phyloP scores from a whole-genome alignment of 257 asterid species.

The Leonotis leonurus region DNA sequence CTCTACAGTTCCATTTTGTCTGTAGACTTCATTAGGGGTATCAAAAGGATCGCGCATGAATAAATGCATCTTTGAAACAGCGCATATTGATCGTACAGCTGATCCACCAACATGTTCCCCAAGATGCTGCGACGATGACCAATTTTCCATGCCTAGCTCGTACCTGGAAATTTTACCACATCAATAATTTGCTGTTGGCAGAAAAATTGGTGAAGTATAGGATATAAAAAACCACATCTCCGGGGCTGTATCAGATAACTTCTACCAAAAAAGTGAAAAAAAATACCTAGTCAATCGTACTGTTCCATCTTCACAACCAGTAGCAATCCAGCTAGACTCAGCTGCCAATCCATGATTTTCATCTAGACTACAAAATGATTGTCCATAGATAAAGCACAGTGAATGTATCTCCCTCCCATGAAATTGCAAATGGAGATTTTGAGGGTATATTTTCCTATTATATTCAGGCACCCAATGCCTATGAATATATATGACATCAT shows the following conservation, averaged over 20 bases:
- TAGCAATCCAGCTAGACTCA: slow-evolving; percentile 64
- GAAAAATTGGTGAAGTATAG: neutral
- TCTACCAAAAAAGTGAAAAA: slow-evolving; percentile 7
- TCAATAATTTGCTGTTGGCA: slow-evolving; percentile 1
- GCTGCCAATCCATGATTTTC: slow-evolving; percentile 27
- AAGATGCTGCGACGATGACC: slow-evolving; percentile 75
- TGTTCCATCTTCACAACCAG: slow-evolving; percentile 98
- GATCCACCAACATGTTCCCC: slow-evolving; percentile 99
- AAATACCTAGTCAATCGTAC: slow-evolving; percentile 84
- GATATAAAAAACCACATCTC: neutral
- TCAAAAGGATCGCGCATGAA: slow-evolving; percentile 31
- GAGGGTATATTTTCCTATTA: slow-evolving; percentile 63
- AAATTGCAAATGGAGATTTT: slow-evolving; percentile 79
- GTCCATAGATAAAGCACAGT: slow-evolving; percentile 51
- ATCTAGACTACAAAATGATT: slow-evolving; percentile 29
- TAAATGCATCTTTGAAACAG: slow-evolving; percentile 51
- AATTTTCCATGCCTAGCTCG: slow-evolving; percentile 46
- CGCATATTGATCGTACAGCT: slow-evolving; percentile 81
- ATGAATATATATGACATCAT: slow-evolving; percentile 65
- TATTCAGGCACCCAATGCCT: slow-evolving; percentile 54
- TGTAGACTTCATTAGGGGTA: slow-evolving; percentile 21
- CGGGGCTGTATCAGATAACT: neutral
- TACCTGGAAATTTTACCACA: slow-evolving; percentile 48
- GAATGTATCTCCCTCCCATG: slow-evolving; percentile 97
- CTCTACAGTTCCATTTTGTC: slow-evolving; percentile 28